These are phyloP conservation scores for Colletotrichum musae DNA, from an alignment of 2,329 filamentous ascomycete genomes.

Conservation along the genomic window DNA sequence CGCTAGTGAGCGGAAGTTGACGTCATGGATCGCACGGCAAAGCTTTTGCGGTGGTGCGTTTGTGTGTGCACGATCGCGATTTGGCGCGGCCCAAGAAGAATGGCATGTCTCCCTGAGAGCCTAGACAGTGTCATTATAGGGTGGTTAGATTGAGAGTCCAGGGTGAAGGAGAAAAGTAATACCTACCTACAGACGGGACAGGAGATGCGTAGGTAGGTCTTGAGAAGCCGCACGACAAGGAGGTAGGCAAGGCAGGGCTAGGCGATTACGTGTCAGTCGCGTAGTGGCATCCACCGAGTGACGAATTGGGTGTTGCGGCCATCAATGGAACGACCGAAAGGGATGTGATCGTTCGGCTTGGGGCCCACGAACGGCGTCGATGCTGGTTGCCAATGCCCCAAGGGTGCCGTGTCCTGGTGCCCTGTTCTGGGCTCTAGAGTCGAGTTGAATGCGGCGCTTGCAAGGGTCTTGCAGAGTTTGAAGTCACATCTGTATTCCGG, in stretches of 20 bases:
- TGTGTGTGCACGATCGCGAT: constrained; percentile 24
- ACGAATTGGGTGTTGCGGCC: constrained; percentile 33
- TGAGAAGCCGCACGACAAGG: not conserved
- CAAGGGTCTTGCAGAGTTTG: constrained; percentile 17
- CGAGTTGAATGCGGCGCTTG: constrained; percentile 31
- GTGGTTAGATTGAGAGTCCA: no score
- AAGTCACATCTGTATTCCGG: not conserved
- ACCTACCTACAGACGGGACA: not conserved
- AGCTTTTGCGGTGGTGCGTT: constrained; percentile 4
- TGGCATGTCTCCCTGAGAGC: no score
- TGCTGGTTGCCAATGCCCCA: constrained; percentile 29
- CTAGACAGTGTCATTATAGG: no score
- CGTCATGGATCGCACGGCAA: constrained; percentile 37
- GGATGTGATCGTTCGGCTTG: constrained; percentile 28
- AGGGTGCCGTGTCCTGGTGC: constrained; percentile 10
- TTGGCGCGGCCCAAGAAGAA: constrained; percentile 3
- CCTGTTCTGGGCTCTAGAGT: not conserved
- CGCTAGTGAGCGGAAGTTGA: constrained; percentile 29
- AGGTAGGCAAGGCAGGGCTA: constrained; percentile 18
- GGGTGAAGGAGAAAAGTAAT: no score
- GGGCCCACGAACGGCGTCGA: constrained; percentile 16
- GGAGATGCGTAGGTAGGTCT: constrained; percentile 1
- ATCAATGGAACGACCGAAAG: constrained; percentile 30
- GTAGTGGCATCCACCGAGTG: constrained; percentile 36
- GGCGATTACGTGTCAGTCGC: constrained; percentile 37